Conservation (phyloP, 129 eudicot genomes). For the Tanacetum coccineum region DNA sequence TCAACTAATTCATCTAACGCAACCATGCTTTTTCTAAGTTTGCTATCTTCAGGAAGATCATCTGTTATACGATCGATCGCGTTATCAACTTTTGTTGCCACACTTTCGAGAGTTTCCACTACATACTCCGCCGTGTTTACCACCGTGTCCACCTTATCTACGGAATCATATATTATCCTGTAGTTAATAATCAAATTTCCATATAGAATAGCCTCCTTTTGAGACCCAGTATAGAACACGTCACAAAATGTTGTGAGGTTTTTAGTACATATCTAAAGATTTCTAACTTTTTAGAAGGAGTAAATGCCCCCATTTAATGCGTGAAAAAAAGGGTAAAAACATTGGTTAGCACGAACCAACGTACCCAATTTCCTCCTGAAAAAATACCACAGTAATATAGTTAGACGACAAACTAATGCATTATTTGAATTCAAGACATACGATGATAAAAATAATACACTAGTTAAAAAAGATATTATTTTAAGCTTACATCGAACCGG, state of each 20-base stretch:
- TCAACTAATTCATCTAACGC: constrained; percentile 35
- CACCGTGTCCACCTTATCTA: constrained; percentile 32
- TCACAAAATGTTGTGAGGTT: background rate
- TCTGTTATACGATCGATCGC: constrained; percentile 36
- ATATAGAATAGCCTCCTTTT: background rate
- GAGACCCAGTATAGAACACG: too few species aligned
- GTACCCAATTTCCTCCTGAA: constrained; percentile 52
- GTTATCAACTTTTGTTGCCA: constrained; percentile 41
- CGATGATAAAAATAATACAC: too few species aligned
- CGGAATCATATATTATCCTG: background rate
- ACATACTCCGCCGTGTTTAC: constrained; percentile 38
- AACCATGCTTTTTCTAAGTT: constrained; percentile 27
- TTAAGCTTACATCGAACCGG: constrained; percentile 36
- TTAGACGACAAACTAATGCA: background rate
- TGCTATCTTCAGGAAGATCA: constrained; percentile 37
- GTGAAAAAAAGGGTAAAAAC: constrained; percentile 52
- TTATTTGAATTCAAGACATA: background rate
- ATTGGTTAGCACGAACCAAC: constrained; percentile 46
- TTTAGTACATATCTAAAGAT: background rate
- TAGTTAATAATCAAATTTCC: background rate
- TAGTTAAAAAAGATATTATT: background rate
- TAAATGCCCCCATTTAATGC: constrained; percentile 62
- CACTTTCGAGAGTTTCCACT: constrained; percentile 34
- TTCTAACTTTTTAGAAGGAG: constrained; percentile 25
- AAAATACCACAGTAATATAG: background rate